phyloP scores from a whole-genome alignment of 257 asterid species.

The Fraxinus cuspidata region DNA sequence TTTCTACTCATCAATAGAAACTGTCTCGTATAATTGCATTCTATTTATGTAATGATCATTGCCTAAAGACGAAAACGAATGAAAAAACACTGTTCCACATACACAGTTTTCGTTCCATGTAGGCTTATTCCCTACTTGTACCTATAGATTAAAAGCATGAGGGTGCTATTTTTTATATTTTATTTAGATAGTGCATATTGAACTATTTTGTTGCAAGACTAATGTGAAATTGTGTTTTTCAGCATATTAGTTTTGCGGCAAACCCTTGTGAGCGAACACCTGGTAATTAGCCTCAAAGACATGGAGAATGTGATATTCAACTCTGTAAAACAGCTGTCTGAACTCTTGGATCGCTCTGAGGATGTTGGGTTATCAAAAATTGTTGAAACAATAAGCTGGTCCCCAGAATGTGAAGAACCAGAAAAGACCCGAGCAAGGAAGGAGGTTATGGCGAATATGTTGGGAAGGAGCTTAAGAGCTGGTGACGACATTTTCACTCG shows the following conservation, averaged over 20 bases:
- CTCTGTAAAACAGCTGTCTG: conserved; percentile 17
- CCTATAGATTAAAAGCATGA: not conserved
- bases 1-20: too few species aligned
- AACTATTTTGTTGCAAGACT: not conserved
- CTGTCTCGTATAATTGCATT: not conserved
- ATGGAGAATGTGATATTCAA: conserved; percentile 16
- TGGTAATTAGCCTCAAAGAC: conserved; percentile 22
- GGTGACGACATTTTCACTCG: conserved; percentile 23
- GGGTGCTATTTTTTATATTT: not conserved
- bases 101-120: not conserved
- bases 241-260: conserved; percentile 30
- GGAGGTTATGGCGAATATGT: conserved; percentile 28
- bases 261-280: conserved; percentile 20
- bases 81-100: not conserved
- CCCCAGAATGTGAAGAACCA: conserved; percentile 20
- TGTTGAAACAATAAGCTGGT: conserved; percentile 19
- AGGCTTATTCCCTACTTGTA: not conserved
- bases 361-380: conserved; percentile 23
- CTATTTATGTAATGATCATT: not conserved
- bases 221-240: not conserved
- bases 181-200: not conserved
- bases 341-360: conserved; percentile 21
- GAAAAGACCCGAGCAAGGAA: conserved; percentile 26
- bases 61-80: not conserved
- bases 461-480: conserved; percentile 22